A percentile compares a stretch with the other conserved stretches of the same genome.
These are phyloP conservation scores for Zygosaccharomyces lentus DNA, from an alignment of 805 yeast species.

Conservation along the genomic window DNA sequence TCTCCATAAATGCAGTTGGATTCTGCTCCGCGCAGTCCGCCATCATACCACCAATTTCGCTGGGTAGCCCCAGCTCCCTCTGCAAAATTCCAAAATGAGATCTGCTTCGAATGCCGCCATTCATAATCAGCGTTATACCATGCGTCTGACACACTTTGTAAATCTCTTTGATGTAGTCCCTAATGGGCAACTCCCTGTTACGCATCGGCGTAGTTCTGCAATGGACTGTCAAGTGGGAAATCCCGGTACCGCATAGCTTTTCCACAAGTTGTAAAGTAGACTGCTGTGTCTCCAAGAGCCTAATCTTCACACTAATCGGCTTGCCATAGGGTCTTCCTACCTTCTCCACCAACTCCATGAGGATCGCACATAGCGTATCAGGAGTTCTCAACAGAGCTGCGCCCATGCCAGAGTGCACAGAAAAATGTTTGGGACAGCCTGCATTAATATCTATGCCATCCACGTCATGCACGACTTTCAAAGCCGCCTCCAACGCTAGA, in stretches of 20 bases:
- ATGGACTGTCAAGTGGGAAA: slow-evolving; percentile 80
- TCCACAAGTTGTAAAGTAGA: slow-evolving; percentile 57
- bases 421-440: slow-evolving; percentile 96
- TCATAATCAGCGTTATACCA: slow-evolving; percentile 70
- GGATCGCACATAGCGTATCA: slow-evolving; percentile 65
- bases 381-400: slow-evolving; percentile 86
- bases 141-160: slow-evolving; percentile 55
- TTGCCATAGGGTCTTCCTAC: slow-evolving; percentile 75
- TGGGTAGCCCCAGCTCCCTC: slow-evolving; percentile 41
- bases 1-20: slow-evolving; percentile 62
- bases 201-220: slow-evolving; percentile 90
- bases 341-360: slow-evolving; percentile 62
- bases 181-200: slow-evolving; percentile 73
- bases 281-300: slow-evolving; percentile 63
- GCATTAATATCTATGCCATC: slow-evolving; percentile 92
- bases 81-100: slow-evolving; percentile 52
- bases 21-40: slow-evolving; percentile 88
- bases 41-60: slow-evolving; percentile 84
- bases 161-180: slow-evolving; percentile 62
- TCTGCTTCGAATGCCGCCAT: slow-evolving; percentile 66
- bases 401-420: slow-evolving; percentile 96
- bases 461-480: slow-evolving; percentile 75
- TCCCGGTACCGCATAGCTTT: slow-evolving; percentile 68
- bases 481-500: slow-evolving; percentile 84
- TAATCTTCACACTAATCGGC: slow-evolving; percentile 86